A percentile compares a stretch with the other conserved stretches of the same genome.
phyloP scores from a whole-genome alignment of 495 filamentous ascomycete genomes.

The Penicillium maclennaniae region DNA sequence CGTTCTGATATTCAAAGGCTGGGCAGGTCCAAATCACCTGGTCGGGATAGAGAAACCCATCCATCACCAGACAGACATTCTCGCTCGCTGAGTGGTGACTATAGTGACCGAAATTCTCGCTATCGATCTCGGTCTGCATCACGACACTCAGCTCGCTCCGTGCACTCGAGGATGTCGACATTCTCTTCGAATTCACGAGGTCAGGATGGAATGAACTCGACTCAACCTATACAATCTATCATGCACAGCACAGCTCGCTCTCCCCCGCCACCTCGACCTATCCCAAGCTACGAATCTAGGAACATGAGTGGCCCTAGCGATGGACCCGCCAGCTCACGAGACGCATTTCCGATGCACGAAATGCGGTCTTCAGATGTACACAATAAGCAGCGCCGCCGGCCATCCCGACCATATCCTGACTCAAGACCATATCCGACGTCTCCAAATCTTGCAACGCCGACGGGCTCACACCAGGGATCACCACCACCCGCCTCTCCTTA shows the following conservation, averaged over 20 bases:
- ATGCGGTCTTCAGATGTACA: conserved; percentile 31
- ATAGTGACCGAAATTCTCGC: conserved; percentile 28
- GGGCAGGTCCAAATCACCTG: conserved; percentile 31
- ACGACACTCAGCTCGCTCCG: conserved; percentile 35
- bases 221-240: conserved; percentile 24
- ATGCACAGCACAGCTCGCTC: conserved; percentile 27
- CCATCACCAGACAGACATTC: conserved; percentile 30
- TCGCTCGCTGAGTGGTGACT: conserved; percentile 27
- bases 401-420: conserved; percentile 36
- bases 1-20: conserved; percentile 21
- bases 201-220: conserved; percentile 31
- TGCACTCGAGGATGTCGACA: conserved; percentile 29
- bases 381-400: conserved; percentile 25
- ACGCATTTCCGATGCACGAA: conserved; percentile 36
- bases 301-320: conserved; percentile 19
- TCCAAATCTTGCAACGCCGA: conserved; percentile 55
- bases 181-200: conserved; percentile 23
- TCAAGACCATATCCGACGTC: conserved; percentile 53
- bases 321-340: conserved; percentile 21
- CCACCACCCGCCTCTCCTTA: conserved; percentile 66
- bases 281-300: conserved; percentile 34
- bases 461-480: conserved; percentile 61
- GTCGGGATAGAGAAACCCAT: conserved; percentile 26
- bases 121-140: conserved; percentile 33
- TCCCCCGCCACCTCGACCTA: conserved; percentile 38